Percentiles rank a stretch among this genome's conserved stretches.
phyloP scores from a whole-genome alignment of 2,329 filamentous ascomycete genomes.

The Ophiostoma ips region DNA sequence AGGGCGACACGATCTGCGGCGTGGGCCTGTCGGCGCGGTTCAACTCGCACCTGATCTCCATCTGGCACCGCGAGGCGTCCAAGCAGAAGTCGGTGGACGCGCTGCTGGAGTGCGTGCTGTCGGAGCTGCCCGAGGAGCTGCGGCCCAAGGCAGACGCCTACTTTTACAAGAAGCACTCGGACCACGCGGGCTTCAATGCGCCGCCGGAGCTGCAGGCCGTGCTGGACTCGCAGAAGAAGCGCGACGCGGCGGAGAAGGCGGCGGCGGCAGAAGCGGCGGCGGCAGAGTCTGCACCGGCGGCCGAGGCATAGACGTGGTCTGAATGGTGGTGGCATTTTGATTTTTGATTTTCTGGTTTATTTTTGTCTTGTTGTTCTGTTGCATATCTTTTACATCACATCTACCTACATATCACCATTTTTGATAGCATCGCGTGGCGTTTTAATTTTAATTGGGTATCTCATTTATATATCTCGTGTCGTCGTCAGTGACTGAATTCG shows the following conservation, averaged over 20 bases:
- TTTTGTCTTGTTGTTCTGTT: too few relatives aligned
- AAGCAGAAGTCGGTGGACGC: slow-evolving; percentile 67
- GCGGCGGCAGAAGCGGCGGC: background rate
- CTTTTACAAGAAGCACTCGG: slow-evolving; percentile 80
- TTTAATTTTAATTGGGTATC: too few relatives aligned
- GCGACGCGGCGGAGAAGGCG: slow-evolving; percentile 21
- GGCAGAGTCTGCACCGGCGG: background rate
- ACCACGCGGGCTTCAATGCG: slow-evolving; percentile 69
- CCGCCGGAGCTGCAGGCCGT: slow-evolving; percentile 45
- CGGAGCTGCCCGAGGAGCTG: slow-evolving; percentile 59
- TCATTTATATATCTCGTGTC: too few relatives aligned
- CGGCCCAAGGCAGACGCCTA: slow-evolving; percentile 57
- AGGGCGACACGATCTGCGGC: slow-evolving; percentile 73
- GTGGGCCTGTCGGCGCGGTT: slow-evolving; percentile 78
- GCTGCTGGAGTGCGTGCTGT: slow-evolving; percentile 58
- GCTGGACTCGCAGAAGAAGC: slow-evolving; percentile 39
- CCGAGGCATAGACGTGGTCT: background rate
- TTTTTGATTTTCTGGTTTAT: too few relatives aligned
- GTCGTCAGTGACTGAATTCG: too few relatives aligned
- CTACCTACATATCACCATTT: too few relatives aligned
- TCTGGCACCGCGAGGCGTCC: slow-evolving; percentile 84
- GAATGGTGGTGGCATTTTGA: too few relatives aligned
- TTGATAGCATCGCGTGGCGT: too few relatives aligned
- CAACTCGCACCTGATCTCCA: slow-evolving; percentile 74
- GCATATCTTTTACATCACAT: too few relatives aligned